These are phyloP conservation scores for Volvariella volvacea DNA, from an alignment of 1,284 basidiomycete species.

Conservation along the genomic window DNA sequence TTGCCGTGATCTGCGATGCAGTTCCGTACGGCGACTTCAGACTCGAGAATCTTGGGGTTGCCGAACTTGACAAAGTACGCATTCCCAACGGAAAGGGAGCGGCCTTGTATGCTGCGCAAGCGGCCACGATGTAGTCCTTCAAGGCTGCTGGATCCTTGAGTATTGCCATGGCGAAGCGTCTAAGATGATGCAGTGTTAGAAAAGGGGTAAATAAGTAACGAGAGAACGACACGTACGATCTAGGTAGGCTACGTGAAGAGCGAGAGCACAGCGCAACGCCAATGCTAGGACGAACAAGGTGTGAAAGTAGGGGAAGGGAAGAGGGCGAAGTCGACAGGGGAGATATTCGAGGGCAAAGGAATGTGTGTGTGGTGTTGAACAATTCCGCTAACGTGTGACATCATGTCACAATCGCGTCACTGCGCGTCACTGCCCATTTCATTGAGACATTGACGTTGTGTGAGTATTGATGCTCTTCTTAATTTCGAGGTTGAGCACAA, in stretches of 20 bases:
- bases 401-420: too few species aligned
- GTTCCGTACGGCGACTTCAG: conserved; percentile 10
- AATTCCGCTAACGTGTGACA: too few species aligned
- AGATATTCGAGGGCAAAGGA: too few species aligned
- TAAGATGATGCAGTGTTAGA: conserved; percentile 1
- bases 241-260: neutral
- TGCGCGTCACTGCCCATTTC: too few species aligned
- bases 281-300: too few species aligned
- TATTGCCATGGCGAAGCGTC: conserved; percentile 4
- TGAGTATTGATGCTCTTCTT: too few species aligned
- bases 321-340: too few species aligned
- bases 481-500: too few species aligned
- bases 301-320: too few species aligned
- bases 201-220: conserved; percentile 1
- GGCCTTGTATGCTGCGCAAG: conserved; percentile 5
- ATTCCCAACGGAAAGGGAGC: conserved; percentile 2
- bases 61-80: conserved; percentile 8
- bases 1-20: conserved; percentile 11
- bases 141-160: conserved; percentile 2
- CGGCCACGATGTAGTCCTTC: conserved; percentile 2
- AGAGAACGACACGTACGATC: conserved; percentile 1
- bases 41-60: conserved; percentile 5
- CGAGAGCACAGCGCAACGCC: too few species aligned
- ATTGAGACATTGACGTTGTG: too few species aligned
- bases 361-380: too few species aligned